Percentiles rank a stretch among this genome's conserved stretches.
These are phyloP conservation scores for Gloeostereum incarnatum DNA, from an alignment of 768 basidiomycete species.

Conservation along the genomic window DNA sequence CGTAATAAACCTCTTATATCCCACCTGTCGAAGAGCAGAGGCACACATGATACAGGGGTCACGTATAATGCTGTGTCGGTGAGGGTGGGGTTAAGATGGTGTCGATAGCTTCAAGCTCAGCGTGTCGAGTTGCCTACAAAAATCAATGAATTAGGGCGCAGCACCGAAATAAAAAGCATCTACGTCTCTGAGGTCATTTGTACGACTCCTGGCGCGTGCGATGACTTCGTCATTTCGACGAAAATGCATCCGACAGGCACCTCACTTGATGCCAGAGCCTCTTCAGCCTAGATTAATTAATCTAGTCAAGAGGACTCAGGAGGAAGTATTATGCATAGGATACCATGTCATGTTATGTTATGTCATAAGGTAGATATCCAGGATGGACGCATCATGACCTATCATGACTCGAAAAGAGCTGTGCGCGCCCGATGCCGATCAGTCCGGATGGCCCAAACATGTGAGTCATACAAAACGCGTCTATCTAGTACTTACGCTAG, in stretches of 20 bases:
- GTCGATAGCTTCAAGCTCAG: constrained; percentile 96
- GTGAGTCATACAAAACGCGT: too few species aligned
- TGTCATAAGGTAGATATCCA: too few species aligned
- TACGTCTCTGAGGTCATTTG: constrained; percentile 91
- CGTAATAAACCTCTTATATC: constrained; percentile 85
- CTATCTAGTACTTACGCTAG: too few species aligned
- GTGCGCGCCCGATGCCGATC: too few species aligned
- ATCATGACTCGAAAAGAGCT: too few species aligned
- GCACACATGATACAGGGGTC: constrained; percentile 99
- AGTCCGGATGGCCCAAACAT: too few species aligned
- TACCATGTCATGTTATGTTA: too few species aligned
- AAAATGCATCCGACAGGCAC: constrained; percentile 98
- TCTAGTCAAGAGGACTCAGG: too few species aligned
- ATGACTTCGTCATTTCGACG: constrained; percentile 72
- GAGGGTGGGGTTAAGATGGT: constrained; percentile 71
- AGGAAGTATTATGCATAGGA: too few species aligned
- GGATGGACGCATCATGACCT: too few species aligned
- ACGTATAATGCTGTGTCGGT: constrained; percentile 84
- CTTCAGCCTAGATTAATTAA: constrained; percentile 62
- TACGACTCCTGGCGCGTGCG: constrained; percentile 84
- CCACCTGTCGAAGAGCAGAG: constrained; percentile 87
- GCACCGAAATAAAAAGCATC: constrained; percentile 10
- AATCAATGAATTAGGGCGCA: constrained; percentile 4
- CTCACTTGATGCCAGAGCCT: constrained; percentile 77
- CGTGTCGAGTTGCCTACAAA: constrained; percentile 86